phyloP scores from a whole-genome alignment of 2,329 filamentous ascomycete species.

The Trichoderma sp. region DNA sequence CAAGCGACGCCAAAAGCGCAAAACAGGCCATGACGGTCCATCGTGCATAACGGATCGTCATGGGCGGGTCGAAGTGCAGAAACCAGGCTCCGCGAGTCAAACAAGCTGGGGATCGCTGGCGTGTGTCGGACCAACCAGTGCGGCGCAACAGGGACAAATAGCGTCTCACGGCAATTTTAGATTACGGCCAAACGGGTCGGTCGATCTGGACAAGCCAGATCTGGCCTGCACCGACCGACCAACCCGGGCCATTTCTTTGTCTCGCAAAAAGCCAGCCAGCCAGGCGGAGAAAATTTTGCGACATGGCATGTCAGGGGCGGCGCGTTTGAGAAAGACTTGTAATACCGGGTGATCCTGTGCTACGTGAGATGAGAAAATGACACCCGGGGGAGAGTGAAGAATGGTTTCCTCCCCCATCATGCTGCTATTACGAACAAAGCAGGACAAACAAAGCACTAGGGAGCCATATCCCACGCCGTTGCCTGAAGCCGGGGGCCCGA shows the following conservation, averaged over 20 bases:
- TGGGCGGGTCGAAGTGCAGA: constrained; percentile 23
- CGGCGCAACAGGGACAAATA: constrained; percentile 25
- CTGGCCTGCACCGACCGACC: constrained; percentile 24
- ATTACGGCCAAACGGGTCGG: constrained; percentile 27
- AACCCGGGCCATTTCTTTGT: constrained; percentile 8
- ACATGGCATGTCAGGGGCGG: constrained; percentile 22
- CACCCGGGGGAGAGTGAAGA: neutral
- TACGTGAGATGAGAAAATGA: neutral
- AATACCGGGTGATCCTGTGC: neutral
- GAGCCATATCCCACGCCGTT: too few relatives aligned
- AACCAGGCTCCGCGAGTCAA: constrained; percentile 23
- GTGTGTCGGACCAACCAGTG: constrained; percentile 24
- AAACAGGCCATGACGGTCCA: neutral
- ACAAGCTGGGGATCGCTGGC: constrained; percentile 24
- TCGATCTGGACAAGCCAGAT: constrained; percentile 28
- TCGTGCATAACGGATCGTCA: constrained; percentile 26
- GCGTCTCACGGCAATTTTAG: constrained; percentile 30
- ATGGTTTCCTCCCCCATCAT: neutral
- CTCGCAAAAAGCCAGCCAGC: neutral
- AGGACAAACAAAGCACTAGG: too few relatives aligned
- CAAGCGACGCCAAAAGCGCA: neutral
- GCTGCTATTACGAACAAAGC: too few relatives aligned
- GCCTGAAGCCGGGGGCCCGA: too few relatives aligned
- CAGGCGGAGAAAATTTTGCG: constrained; percentile 22
- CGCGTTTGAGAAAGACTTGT: neutral